Evolutionary conservation across 495 filamentous ascomycete species (phyloP).

Genomic region (Penicillium subrubescens): DNA sequence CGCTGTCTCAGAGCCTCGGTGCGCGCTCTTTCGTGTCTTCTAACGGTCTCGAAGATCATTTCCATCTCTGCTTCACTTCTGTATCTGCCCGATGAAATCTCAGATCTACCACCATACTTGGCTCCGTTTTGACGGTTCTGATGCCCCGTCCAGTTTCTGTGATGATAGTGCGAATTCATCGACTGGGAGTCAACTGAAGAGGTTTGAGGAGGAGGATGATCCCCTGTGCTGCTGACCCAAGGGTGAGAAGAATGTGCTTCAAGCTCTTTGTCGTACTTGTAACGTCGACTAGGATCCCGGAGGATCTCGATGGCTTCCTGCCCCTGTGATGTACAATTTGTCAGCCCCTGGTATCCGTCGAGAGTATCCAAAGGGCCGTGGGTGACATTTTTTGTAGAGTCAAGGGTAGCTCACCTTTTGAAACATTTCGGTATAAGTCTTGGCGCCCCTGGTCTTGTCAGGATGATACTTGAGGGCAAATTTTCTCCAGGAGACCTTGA

Average conservation of each 20-base stretch:
- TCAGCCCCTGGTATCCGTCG: background rate
- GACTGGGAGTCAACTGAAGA: background rate
- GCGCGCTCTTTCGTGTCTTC: background rate
- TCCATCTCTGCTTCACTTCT: background rate
- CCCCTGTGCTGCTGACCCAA: background rate
- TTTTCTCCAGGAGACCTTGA: conserved; percentile 48
- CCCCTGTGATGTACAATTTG: conserved; percentile 28
- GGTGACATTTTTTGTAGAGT: background rate
- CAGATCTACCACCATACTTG: background rate
- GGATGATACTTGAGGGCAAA: conserved; percentile 61
- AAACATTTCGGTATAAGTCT: conserved; percentile 47
- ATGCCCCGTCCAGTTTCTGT: too few relatives aligned
- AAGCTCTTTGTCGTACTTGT: conserved; percentile 26
- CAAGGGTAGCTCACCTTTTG: conserved; percentile 26
- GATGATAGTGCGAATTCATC: background rate
- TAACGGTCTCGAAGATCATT: background rate
- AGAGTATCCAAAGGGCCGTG: background rate
- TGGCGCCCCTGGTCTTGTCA: conserved; percentile 57
- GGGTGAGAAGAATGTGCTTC: background rate
- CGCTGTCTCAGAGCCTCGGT: background rate
- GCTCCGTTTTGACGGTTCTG: background rate
- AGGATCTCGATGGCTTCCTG: conserved; percentile 43
- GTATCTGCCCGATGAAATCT: background rate
- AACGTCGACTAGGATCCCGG: conserved; percentile 32
- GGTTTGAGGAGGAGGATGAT: background rate